These are phyloP conservation scores for Plasmodium berghei DNA, from an alignment of 169 alveolate genomes.

Conservation along the genomic window DNA sequence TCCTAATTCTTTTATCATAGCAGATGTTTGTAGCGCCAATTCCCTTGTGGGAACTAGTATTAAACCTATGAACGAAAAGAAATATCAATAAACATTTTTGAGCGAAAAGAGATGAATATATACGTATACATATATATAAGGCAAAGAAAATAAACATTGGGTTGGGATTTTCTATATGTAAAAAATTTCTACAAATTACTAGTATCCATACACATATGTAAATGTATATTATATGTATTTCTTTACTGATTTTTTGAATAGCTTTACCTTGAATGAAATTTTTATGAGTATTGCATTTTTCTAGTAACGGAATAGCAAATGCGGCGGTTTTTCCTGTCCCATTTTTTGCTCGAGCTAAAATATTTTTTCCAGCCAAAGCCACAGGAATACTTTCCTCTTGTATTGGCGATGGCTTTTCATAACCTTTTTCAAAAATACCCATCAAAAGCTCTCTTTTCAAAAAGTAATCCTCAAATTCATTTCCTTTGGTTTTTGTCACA, in stretches of 20 bases:
- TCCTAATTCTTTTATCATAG: constrained; percentile 97
- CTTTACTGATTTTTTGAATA: too few relatives aligned
- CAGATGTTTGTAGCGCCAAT: constrained; percentile 96
- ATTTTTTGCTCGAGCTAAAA: constrained; percentile 99
- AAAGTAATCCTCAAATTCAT: constrained; percentile 98
- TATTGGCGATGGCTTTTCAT: constrained; percentile 98
- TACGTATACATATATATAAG: neutral
- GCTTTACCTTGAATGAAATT: constrained; percentile 84
- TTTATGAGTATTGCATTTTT: constrained; percentile 83
- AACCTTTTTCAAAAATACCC: constrained; percentile 99
- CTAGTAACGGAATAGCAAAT: constrained; percentile 97
- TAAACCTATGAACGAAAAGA: constrained; percentile 85
- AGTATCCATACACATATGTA: too few relatives aligned
- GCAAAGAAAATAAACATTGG: too few relatives aligned
- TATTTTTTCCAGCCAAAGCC: constrained; percentile 96
- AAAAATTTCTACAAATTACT: too few relatives aligned
- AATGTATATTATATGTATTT: too few relatives aligned
- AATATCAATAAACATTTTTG: constrained; percentile 5
- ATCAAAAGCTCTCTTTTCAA: constrained; percentile 94
- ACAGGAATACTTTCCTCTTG: constrained; percentile 99
- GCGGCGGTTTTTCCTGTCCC: constrained; percentile 99
- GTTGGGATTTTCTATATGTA: too few relatives aligned
- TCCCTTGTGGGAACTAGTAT: constrained; percentile 98
- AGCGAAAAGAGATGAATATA: constrained; percentile 37
- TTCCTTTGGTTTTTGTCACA: constrained; percentile 98